Base-by-base conservation (phyloP, 2,329 filamentous ascomycete genomes). In the Chaetothyriales sp. region DNA sequence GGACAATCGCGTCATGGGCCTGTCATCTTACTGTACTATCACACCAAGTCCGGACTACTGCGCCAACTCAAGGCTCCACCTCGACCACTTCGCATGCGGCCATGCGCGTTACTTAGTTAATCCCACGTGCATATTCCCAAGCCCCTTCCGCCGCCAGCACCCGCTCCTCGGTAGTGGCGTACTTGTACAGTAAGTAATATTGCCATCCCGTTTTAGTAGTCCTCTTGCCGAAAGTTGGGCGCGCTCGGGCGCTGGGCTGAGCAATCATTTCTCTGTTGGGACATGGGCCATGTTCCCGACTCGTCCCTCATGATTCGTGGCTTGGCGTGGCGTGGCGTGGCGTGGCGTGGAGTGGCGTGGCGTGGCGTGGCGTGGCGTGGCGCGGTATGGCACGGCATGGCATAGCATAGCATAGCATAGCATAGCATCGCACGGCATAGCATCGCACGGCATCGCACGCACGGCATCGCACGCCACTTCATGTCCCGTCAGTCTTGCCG, bases 401-500 rank as follows among this genome's bases (percentile, higher is more conserved):
- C n/a, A n/a, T n/a, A n/a, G n/a, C n/a, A n/a, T n/a, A n/a, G n/a
- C n/a, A n/a, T n/a, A n/a, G n/a, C n/a, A n/a, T n/a, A n/a, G n/a
- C n/a, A n/a, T n/a, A n/a, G n/a, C n/a, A n/a, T n/a, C n/a, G n/a
- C n/a, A n/a, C n/a, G n/a, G n/a, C n/a, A n/a, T n/a, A n/a, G n/a
- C n/a, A n/a, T n/a, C n/a, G n/a, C n/a, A n/a, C n/a, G n/a, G n/a
- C n/a, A n/a, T n/a, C n/a, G n/a, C n/a, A n/a, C n/a, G n/a, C n/a
- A n/a, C n/a, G 19, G 28, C 28, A 33, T 22, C 20, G 5, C 5
- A 33, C 33, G 5, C 13, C 46, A 20, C 4, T 29, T 56, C 46
- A 58, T 7, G 49, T 47, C 19, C 54, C 56, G 49, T 60, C 56
- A 20, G 43, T 50, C 49, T 49, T 58, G 29, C 59, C 59, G 18